A percentile compares a stretch with the other conserved stretches of the same genome.
Conservation (phyloP, 805 yeast species). For the Metschnikowia peoriensis region DNA sequence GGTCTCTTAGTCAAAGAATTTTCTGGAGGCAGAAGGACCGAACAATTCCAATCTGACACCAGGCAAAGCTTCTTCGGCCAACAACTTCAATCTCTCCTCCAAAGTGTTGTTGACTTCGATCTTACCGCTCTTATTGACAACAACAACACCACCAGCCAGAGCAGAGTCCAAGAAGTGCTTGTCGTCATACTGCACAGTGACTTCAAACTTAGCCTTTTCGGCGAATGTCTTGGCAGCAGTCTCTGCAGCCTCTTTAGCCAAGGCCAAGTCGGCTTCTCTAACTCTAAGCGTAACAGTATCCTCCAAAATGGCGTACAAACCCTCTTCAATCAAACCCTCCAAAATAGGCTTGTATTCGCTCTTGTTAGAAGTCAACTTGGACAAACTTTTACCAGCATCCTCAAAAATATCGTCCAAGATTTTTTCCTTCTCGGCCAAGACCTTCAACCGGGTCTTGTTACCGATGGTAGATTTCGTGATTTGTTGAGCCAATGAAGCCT, state of each 20-base stretch:
- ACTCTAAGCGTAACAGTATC: constrained; percentile 60
- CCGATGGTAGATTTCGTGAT: constrained; percentile 93
- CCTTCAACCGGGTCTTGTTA: constrained; percentile 91
- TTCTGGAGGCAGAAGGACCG: constrained; percentile 81
- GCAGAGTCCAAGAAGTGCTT: constrained; percentile 56
- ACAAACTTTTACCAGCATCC: constrained; percentile 62
- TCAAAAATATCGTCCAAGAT: constrained; percentile 73
- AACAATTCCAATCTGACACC: constrained; percentile 88
- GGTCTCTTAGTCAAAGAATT: constrained; percentile 70
- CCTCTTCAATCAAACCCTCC: constrained; percentile 77
- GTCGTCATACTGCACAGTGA: constrained; percentile 57
- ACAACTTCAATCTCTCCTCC: constrained; percentile 85
- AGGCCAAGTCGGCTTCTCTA: constrained; percentile 59
- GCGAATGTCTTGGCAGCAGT: constrained; percentile 65
- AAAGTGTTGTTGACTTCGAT: constrained; percentile 90
- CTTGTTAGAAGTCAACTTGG: constrained; percentile 53
- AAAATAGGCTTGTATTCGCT: constrained; percentile 65
- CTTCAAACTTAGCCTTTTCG: constrained; percentile 56
- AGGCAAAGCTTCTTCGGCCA: constrained; percentile 85
- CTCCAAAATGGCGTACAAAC: constrained; percentile 70
- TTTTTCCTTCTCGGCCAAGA: constrained; percentile 78
- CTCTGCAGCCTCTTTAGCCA: constrained; percentile 59
- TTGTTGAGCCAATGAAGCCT: constrained; percentile 90
- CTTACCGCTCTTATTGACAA: constrained; percentile 69
- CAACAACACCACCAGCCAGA: constrained; percentile 81